Base-by-base conservation (phyloP, 805 yeast species). In the Candida bentonensis region DNA sequence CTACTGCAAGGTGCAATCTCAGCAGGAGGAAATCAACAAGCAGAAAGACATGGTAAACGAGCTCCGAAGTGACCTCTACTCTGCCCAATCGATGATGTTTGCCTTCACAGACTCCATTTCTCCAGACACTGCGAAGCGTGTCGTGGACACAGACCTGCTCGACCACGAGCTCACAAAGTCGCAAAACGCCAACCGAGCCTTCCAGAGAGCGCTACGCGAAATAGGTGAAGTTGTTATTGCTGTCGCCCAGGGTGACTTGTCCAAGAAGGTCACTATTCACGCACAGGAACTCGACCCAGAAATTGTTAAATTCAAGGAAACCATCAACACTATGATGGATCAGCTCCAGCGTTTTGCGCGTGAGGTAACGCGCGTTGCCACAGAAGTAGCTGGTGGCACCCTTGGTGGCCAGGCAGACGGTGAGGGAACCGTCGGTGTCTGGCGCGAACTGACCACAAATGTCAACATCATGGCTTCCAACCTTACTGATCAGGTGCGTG, bases 391-490 rank as follows among this genome's bases (percentile, higher is more conserved):
- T 23, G 82, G 83, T 54, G 95, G 95, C 52, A 83, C 83, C 50
- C 69, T 85, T 34, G 95, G 95, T 52, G 95, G 95, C 30, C 92
- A 82, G 57, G 94, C 89, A 34, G 82, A 79, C 49, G 79, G 79
- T 49, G 79, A 78, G 44, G 89, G 88, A n/a, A 76, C 88, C 0
- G 84, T 79, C 5, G 95, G 95, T 43, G 82, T 83, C 41, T 84
- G 95, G 95, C 77, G 82, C 54, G 87, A 81, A 55, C 69, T 85
- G 36, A 79, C 94, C 4, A 94, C 84, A 59, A 84, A 84, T 53
- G 86, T 84, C 52, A 85, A 84, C 59, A 86, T 89, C 28, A 84
- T 84, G 95, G 94, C 95, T 26, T 69, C 81, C 44, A 84, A 85
- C 61, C 71, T 84, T 54, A 84, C 95, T 2, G 82, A 86, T 44